A percentile compares a stretch with the other conserved stretches of the same genome.
These are phyloP conservation scores for Pseudotulostoma volvatum DNA, from an alignment of 495 filamentous ascomycete species.

Conservation along the genomic window DNA sequence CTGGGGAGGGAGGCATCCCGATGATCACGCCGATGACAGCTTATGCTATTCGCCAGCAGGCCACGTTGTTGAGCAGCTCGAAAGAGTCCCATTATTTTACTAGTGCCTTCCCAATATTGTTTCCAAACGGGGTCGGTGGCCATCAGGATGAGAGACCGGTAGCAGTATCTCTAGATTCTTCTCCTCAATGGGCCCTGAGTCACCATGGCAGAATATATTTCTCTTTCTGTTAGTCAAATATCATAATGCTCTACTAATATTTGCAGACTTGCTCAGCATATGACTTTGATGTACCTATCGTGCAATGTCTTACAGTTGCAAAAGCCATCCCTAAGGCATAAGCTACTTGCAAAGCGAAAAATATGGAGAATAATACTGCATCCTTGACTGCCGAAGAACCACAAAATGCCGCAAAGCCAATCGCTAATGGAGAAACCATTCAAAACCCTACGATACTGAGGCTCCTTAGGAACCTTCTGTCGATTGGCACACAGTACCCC, in stretches of 20 bases:
- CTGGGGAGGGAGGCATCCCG: too few species aligned
- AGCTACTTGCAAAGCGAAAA: slow-evolving; percentile 2
- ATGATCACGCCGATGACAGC: too few species aligned
- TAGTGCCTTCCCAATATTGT: slow-evolving; percentile 8
- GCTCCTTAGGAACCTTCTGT: not conserved
- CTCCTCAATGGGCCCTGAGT: slow-evolving; percentile 5
- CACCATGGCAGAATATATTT: slow-evolving; percentile 8
- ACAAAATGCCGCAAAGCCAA: slow-evolving; percentile 1
- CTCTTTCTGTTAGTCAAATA: not conserved
- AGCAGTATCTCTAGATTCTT: slow-evolving; percentile 3
- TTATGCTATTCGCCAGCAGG: not conserved
- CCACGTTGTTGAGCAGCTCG: slow-evolving; percentile 4
- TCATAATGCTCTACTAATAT: not conserved
- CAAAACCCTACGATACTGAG: slow-evolving; percentile 1
- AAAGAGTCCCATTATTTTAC: slow-evolving; percentile 7
- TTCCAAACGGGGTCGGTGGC: slow-evolving; percentile 8
- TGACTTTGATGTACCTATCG: slow-evolving; percentile 6
- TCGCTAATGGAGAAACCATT: not conserved
- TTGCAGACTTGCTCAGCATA: slow-evolving; percentile 4
- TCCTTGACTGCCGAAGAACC: slow-evolving; percentile 1
- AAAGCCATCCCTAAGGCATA: slow-evolving; percentile 4
- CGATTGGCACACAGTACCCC: slow-evolving; percentile 2
- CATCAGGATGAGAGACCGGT: slow-evolving; percentile 6
- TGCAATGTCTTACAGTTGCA: slow-evolving; percentile 6
- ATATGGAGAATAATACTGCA: not conserved